These are phyloP conservation scores for Ogataea minuta DNA, from an alignment of 805 yeast species.

Conservation along the genomic window DNA sequence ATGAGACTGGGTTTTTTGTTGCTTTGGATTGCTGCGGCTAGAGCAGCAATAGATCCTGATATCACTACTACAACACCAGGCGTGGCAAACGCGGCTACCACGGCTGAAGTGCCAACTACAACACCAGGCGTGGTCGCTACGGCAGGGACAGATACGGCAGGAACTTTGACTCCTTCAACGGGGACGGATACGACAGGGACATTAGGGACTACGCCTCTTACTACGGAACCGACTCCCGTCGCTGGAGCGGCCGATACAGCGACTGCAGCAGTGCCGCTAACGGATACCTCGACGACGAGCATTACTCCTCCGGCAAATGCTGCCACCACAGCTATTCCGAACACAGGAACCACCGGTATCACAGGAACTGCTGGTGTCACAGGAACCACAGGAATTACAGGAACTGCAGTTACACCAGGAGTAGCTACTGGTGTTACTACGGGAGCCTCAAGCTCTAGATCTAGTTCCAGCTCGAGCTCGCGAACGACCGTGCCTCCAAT, in stretches of 20 bases:
- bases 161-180: not conserved
- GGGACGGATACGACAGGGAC: too few relatives aligned
- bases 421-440: too few relatives aligned
- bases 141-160: not conserved
- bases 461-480: too few relatives aligned
- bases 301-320: slow-evolving; percentile 3
- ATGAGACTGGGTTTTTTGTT: slow-evolving; percentile 14
- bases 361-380: slow-evolving; percentile 5
- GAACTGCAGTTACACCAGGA: too few relatives aligned
- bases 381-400: slow-evolving; percentile 18
- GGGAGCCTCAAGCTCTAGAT: too few relatives aligned
- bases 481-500: too few relatives aligned
- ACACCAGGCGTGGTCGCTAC: slow-evolving; percentile 1
- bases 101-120: slow-evolving; percentile 15
- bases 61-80: slow-evolving; percentile 15
- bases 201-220: slow-evolving; percentile 3
- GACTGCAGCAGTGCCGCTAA: not conserved
- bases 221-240: not conserved
- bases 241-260: slow-evolving; percentile 1
- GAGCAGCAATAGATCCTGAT: slow-evolving; percentile 15
- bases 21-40: slow-evolving; percentile 10
- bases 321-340: not conserved
- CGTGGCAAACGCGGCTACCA: slow-evolving; percentile 15
- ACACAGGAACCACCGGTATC: too few relatives aligned
- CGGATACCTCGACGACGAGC: slow-evolving; percentile 9